phyloP scores from a whole-genome alignment of 106 monocot genomes.

The Dendrobium chrysotoxum region DNA sequence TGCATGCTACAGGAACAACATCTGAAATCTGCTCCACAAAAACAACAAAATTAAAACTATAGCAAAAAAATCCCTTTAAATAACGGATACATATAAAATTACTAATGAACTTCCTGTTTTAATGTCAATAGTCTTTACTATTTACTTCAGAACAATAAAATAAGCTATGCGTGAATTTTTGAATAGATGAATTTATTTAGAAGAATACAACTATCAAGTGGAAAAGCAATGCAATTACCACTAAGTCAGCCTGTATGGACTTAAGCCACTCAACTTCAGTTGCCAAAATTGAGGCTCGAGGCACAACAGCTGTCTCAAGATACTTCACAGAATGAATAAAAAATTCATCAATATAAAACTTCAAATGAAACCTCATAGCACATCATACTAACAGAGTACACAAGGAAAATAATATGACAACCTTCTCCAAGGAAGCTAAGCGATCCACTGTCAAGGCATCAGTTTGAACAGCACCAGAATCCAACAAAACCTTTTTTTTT shows the following conservation, averaged over 20 bases:
- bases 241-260: conserved; percentile 75
- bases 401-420: not conserved
- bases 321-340: conserved; percentile 36
- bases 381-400: not conserved
- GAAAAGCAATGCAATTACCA: conserved; percentile 30
- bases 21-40: conserved; percentile 55
- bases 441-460: conserved; percentile 56
- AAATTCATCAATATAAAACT: not conserved
- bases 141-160: too few species aligned
- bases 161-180: not conserved
- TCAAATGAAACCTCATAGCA: not conserved
- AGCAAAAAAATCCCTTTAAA: too few species aligned
- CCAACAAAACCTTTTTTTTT: conserved; percentile 37
- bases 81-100: too few species aligned
- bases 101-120: too few species aligned
- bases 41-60: not conserved
- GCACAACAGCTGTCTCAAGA: conserved; percentile 69
- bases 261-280: conserved; percentile 77
- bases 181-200: not conserved
- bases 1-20: conserved; percentile 83
- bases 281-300: conserved; percentile 68
- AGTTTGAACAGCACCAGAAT: conserved; percentile 64
- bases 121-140: too few species aligned
- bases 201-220: not conserved
- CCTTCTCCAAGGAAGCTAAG: conserved; percentile 49